A percentile compares a stretch with the other conserved stretches of the same genome.
These are phyloP conservation scores for Mycosphaerelloides madeirae DNA, from an alignment of 2,329 filamentous ascomycete genomes.

Conservation along the genomic window DNA sequence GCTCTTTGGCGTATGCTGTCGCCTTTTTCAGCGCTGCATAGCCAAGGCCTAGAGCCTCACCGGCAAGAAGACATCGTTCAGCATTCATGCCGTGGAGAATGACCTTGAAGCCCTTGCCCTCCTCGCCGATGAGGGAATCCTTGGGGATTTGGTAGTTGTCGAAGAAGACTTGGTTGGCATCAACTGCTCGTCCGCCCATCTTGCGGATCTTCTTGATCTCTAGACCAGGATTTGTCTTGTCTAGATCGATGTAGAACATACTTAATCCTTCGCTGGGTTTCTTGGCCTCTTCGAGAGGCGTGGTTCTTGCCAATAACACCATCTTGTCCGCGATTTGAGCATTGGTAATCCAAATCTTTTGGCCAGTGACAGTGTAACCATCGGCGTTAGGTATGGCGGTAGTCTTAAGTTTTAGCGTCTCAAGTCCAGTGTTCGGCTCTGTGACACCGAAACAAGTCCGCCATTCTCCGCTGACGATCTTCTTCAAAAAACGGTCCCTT, in stretches of 20 bases:
- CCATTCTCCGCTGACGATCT: conserved; percentile 66
- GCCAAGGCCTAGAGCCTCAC: conserved; percentile 73
- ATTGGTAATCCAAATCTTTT: conserved; percentile 88
- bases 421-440: conserved; percentile 33
- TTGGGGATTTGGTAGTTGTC: conserved; percentile 67
- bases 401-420: conserved; percentile 65
- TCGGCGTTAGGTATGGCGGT: conserved; percentile 56
- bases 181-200: conserved; percentile 77
- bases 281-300: conserved; percentile 59
- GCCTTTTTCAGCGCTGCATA: conserved; percentile 56
- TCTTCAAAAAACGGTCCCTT: conserved; percentile 59
- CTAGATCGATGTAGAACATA: conserved; percentile 74
- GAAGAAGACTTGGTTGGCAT: conserved; percentile 86
- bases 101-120: conserved; percentile 74
- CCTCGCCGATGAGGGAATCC: conserved; percentile 62
- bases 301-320: conserved; percentile 76
- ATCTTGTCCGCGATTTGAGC: conserved; percentile 79
- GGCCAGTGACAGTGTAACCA: conserved; percentile 64
- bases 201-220: conserved; percentile 71
- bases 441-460: conserved; percentile 77
- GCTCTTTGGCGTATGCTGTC: conserved; percentile 44
- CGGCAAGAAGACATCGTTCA: conserved; percentile 53
- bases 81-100: conserved; percentile 48
- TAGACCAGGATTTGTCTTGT: conserved; percentile 53
- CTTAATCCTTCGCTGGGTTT: conserved; percentile 73